These are phyloP conservation scores for carrot (Daucus carota) DNA, from an alignment of 129 eudicot species.

Conservation along the genomic window DH1_v3.0 NC_030384.2:39140001-39140500, in stretches of 20 bases:
- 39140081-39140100: neutral
- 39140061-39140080: neutral
- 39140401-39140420: constrained; percentile 81
- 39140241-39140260: neutral
- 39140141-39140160: neutral
- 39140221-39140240: neutral
- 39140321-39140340: constrained; percentile 91
- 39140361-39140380: constrained; percentile 82
- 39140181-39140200: neutral
- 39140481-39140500: neutral
- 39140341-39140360: constrained; percentile 72
- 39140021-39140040: neutral
- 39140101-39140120: neutral
- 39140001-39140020: neutral
- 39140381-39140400: constrained; percentile 91
- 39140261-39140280: neutral
- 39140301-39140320: constrained; percentile 97
- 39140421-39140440: constrained; percentile 64
- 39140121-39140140: neutral
- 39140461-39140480: neutral
- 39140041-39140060: neutral
- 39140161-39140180: neutral
- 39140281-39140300: constrained; percentile 24
- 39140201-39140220: neutral
- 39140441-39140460: constrained; percentile 18